Base-by-base conservation (phyloP, 306 rosid species). In the Prosopis cineraria region DNA sequence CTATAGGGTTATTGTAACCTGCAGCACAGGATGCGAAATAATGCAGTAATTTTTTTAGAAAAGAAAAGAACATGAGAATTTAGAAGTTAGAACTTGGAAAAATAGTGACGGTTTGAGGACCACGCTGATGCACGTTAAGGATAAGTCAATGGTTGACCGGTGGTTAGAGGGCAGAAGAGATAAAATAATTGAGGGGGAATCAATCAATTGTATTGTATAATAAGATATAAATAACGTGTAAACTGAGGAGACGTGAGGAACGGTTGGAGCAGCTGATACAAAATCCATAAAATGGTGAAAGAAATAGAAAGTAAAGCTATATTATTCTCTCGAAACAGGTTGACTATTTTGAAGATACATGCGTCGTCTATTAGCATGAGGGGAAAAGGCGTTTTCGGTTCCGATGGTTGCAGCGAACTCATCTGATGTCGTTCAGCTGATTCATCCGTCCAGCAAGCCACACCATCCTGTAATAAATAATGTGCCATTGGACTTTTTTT, bases 321-420 rank as follows among this genome's bases (percentile, higher is more conserved):
- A n/a, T 3, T 3, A n/a, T 66, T 66, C 4, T 3, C 0, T 30
- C n/a, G n/a, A 27, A 13, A 27, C 64, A 27, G 6, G 36, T 30
- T 30, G 20, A 60, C 24, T 11, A 48, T 78, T 40, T 69, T 78
- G 25, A 60, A 17, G 25, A 71, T 9, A 10, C 62, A 1, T 6
- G 9, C 40, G 62, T 55, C 39, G 53, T 33, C 44, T 25, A 25
- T 70, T 24, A 60, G 3, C 25, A n/a, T 16, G 14, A 43, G 45
- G 76, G 12, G 67, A 25, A 31, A 20, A 45, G 4, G 22, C 22
- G 34, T 31, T 80, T 75, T 72, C 58, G 30, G 83, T 80, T 80
- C 45, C 31, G 88, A 83, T 86, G 83, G 92, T 86, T 90, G 92
- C 75, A 84, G 89, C 89, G 78, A 90, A 83, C 85, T 63, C 79